phyloP scores from a whole-genome alignment of 768 basidiomycete genomes.

The Leccinum olivaceopallidum region DNA sequence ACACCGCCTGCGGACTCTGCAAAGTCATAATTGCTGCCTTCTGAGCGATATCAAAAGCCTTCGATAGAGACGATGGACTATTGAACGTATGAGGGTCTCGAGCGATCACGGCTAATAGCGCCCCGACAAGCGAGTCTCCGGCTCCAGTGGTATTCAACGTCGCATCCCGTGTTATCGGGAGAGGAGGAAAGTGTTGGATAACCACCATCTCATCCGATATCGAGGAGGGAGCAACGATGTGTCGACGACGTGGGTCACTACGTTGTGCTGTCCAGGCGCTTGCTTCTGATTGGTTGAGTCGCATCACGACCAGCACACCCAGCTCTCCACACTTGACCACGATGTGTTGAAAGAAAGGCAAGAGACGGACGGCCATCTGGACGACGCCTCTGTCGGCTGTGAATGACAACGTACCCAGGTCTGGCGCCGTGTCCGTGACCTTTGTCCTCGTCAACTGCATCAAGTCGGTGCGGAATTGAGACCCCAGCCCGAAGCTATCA shows the following conservation, averaged over 20 bases:
- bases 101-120: slow-evolving; percentile 68
- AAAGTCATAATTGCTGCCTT: slow-evolving; percentile 62
- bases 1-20: slow-evolving; percentile 59
- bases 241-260: slow-evolving; percentile 48
- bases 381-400: slow-evolving; percentile 69
- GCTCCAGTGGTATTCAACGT: slow-evolving; percentile 84
- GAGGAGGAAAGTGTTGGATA: slow-evolving; percentile 72
- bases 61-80: slow-evolving; percentile 44
- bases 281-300: slow-evolving; percentile 43
- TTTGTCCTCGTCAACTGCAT: slow-evolving; percentile 54
- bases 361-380: slow-evolving; percentile 78
- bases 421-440: slow-evolving; percentile 41
- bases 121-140: slow-evolving; percentile 88
- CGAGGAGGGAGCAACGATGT: slow-evolving; percentile 51
- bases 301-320: slow-evolving; percentile 67
- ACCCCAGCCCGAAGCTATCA: slow-evolving; percentile 64
- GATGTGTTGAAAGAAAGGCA: slow-evolving; percentile 83
- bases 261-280: slow-evolving; percentile 50
- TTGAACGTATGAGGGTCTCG: slow-evolving; percentile 44
- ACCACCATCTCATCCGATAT: slow-evolving; percentile 51
- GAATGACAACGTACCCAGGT: slow-evolving; percentile 55
- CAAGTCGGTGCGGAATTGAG: slow-evolving; percentile 65
- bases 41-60: slow-evolving; percentile 57
- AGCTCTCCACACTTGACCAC: slow-evolving; percentile 81
- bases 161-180: slow-evolving; percentile 36